These are phyloP conservation scores for Xylariaceae sp. DNA, from an alignment of 2,329 filamentous ascomycete genomes.

Conservation along the genomic window DNA sequence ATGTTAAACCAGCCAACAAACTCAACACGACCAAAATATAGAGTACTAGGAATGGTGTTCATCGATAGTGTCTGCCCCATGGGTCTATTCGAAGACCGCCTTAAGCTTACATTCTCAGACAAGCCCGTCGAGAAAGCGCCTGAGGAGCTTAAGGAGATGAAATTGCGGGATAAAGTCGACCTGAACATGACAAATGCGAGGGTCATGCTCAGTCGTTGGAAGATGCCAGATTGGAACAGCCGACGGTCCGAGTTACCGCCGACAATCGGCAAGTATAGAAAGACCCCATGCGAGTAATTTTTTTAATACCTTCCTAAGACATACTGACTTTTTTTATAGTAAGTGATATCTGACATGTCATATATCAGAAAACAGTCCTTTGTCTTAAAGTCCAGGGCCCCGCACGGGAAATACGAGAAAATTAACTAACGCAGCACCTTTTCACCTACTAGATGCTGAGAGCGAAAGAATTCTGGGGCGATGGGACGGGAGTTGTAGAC, in stretches of 20 bases:
- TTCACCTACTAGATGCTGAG: too few relatives aligned
- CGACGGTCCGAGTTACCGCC: constrained; percentile 34
- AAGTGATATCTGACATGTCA: too few relatives aligned
- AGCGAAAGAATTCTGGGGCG: constrained; percentile 38
- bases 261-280: too few relatives aligned
- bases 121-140: constrained; percentile 27
- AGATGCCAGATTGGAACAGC: constrained; percentile 24
- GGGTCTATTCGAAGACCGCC: constrained; percentile 14
- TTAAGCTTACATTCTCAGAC: constrained; percentile 18
- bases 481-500: constrained; percentile 39
- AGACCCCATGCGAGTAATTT: too few relatives aligned
- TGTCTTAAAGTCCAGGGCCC: too few relatives aligned
- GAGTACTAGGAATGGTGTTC: constrained; percentile 50
- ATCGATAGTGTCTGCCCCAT: constrained; percentile 48
- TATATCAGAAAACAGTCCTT: too few relatives aligned
- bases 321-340: too few relatives aligned
- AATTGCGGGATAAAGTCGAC: constrained; percentile 29
- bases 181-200: constrained; percentile 34
- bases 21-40: constrained; percentile 27
- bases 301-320: too few relatives aligned
- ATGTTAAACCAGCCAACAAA: constrained; percentile 35
- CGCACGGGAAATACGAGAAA: too few relatives aligned
- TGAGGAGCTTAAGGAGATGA: constrained; percentile 29
- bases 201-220: constrained; percentile 29
- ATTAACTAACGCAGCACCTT: too few relatives aligned